Base-by-base conservation (phyloP, 306 rosid species). In the Glycyrrhiza uralensis region DNA sequence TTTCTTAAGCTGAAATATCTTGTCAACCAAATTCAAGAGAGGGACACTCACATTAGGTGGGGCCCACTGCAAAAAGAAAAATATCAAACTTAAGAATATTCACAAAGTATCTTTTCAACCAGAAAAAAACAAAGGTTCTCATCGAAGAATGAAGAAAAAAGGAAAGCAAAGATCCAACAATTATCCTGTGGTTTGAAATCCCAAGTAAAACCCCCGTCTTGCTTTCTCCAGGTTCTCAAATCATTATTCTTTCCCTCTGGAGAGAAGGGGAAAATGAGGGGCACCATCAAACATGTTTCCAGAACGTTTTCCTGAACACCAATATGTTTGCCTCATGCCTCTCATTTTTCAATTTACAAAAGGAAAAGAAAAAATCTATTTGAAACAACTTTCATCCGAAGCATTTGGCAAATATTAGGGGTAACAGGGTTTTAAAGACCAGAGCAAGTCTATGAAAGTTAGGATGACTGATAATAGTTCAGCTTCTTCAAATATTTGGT, bases 41-140 rank as follows among this genome's bases (percentile, higher is more conserved):
- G 99, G 99, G 58, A 95, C 97, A 38, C 91, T 91, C 29, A 95
- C 96, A 61, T 95, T 95, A 29, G 99, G 78, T n/a, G 99, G 99
- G 67, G 86, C 63, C 99, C 99, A 95, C 99, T 95, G 96, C 88
- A 84, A 78, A 78, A 84, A 80, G 74, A 63, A 62, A 59, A 36
- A 57, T n/a, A 75, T 7, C 39, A 71, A 78, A 41, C 75, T n/a
- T 45, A 66, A 13, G 28, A 81, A 51, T 28, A 30, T 61, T 66
- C 29, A 71, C 45, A 41, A 49, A 36, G 63, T 73, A 36, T 39
- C 26, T 24, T 52, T 32, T 12, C 44, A 39, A 66, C 24, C 28
- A 46, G 30, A 23, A 15, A 13, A 42, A 46, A 52, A 4, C 3
- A 45, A 38, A 28, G 44, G 12, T 30, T 56, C 19, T 38, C 62